Evolutionary conservation across 176 grass and related monocot species (phyloP), one percentile per base, ranked within the genome.

Genomic region (Poa annua): DNA sequence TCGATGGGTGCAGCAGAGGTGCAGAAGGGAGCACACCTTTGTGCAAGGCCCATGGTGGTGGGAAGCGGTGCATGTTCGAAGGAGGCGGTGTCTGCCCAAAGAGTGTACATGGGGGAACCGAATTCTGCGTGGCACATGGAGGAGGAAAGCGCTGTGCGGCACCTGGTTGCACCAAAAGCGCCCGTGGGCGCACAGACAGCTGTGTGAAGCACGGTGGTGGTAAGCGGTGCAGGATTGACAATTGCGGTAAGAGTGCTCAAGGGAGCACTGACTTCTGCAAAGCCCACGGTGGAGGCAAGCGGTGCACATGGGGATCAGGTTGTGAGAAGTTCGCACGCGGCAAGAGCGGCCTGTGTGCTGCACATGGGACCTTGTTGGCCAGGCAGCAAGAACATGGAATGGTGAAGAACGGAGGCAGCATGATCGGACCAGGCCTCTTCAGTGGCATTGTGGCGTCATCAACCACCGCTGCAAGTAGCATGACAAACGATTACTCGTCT

Each of bases 261-360:
- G 90, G 90, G 54, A 89, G 90, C 65, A 92, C 90, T 0, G 87
- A 89, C 56, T 92, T 92, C 81, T 92, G 90, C 72, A 92, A 92
- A 80, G 87, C 90, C 44, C 90, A 92, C 2, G 90, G 90, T 1
- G 90, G 90, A 54, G 90, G 90, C 56, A 92, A 92, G 25, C 84
- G 90, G 29, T 92, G 90, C 75, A 60, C 87, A 19, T 92, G 90
- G 90, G 59, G 71, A 65, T 87, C 71, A 0, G 90, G 90, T 3
- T 92, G 90, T 62, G 90, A 92, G 77, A 92, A 92, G 49, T 92
- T 92, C 9, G 82, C 90, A 10, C 84, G 90, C 49, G 90, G 90
- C 21, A 89, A 84, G 87, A 89, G 90, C 14, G 87, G 90, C 48
- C 74, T 92, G 50, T 92, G 90, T 14, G 90, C 90, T 0, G 90